Evolutionary conservation across 148 eudicot genomes (phyloP), one percentile per base, ranked within the genome.

Genomic region (Salicornia ramosissima): DNA sequence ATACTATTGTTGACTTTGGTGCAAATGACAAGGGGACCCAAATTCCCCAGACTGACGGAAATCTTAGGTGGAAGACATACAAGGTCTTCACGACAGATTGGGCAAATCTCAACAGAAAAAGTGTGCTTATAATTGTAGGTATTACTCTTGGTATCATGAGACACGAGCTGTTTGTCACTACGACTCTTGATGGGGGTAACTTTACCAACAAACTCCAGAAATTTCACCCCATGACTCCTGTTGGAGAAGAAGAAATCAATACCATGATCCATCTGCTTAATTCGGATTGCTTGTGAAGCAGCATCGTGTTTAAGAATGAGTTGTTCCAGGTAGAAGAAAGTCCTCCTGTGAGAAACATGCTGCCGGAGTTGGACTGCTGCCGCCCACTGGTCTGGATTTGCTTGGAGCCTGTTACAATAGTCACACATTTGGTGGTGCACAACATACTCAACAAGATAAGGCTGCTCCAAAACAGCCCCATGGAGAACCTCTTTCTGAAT

Each of bases 331-430:
- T 83, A 83, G 57, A 87, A 84, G 78, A 90, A 90, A 16, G 96
- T 90, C 47, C 96, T 77, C 64, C 90, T 74, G 70, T 90, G 96
- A 78, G 87, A n/a, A 52, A 86, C 89, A 43, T 90, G 87, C 75
- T 90, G 96, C 60, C 96, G 71, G 21, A 90, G 78, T 67, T 88
- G 96, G 59, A 90, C 91, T 21, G 80, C 70, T 68, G 93, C 96
- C n/a, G 80, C 88, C 96, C 91, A 88, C 78, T 88, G 90, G 60
- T 90, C 96, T 0, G 93, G 96, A 62, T 88, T 88, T 0, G 93
- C 82, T 56, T 82, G 85, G 36, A 86, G 80, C 83, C 86, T 80
- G 29, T 84, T 56, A 67, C 96, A 90, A 75, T 85, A 73, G 9
- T 88, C 89, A 78, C 96, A 88, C 87, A 86, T 84, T 54, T 84